A percentile compares a stretch with the other conserved stretches of the same genome.
Evolutionary conservation across 805 yeast genomes (phyloP).

Genomic region (Lipomyces orientalis): DNA sequence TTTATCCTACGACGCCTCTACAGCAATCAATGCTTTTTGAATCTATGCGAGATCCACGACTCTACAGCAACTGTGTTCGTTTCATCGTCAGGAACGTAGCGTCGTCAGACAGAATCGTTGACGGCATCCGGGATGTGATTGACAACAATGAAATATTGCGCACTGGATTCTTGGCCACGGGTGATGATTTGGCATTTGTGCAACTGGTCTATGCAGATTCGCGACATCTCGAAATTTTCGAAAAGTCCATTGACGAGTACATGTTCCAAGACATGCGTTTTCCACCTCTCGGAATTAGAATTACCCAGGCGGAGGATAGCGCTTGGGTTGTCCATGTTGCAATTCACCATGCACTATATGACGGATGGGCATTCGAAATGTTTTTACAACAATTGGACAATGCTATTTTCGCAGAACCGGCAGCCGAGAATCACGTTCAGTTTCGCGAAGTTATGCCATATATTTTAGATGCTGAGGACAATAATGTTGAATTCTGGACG

Average conservation of each 20-base stretch:
- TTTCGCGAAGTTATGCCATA: constrained; percentile 18
- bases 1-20: constrained; percentile 8
- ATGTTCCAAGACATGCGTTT: not conserved
- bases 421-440: not conserved
- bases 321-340: constrained; percentile 8
- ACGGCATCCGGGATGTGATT: constrained; percentile 20
- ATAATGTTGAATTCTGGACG: constrained; percentile 16
- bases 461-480: not conserved
- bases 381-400: constrained; percentile 20
- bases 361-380: constrained; percentile 36
- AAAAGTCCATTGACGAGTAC: not conserved
- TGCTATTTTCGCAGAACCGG: not conserved
- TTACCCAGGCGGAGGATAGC: not conserved
- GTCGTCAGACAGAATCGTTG: constrained; percentile 1
- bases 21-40: constrained; percentile 26
- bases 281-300: constrained; percentile 20
- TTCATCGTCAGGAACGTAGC: constrained; percentile 9
- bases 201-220: constrained; percentile 27
- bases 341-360: constrained; percentile 37
- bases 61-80: constrained; percentile 26
- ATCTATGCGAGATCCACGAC: constrained; percentile 15
- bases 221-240: constrained; percentile 6
- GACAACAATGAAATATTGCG: constrained; percentile 33
- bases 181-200: constrained; percentile 13
- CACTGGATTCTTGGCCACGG: constrained; percentile 28